Base-by-base conservation (phyloP, 305 asterid genomes). In the Rubia balearica region DNA sequence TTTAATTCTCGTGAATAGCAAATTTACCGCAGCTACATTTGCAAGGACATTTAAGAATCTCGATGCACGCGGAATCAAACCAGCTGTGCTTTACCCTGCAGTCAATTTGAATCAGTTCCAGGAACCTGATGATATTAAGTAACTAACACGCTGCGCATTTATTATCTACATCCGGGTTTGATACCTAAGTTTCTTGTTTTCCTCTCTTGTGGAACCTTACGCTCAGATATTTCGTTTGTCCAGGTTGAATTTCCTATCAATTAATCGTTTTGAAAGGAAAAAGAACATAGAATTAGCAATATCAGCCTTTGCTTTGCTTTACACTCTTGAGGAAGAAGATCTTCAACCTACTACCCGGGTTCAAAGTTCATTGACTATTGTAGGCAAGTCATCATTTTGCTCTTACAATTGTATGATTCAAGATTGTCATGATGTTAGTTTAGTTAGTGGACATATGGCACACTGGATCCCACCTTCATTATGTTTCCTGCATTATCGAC, bases 81-180 rank as follows among this genome's bases (percentile, higher is more conserved):
- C 81, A 84, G 93, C 93, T 66, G 97, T 94, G 69, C 96, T 94
- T 59, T 94, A 94, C 78, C 99, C 99, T 45, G 95, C 99, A 41
- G 97, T 94, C 68, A 91, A 88, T 62, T 83, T 89, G 74, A 86
- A 88, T 81, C 97, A 90, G 88, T 94, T 94, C 70, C 81, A 75
- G 16, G 82, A 85, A 73, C 87, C 91, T 71, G 69, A 69, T 81
- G 69, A 83, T 71, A 85, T 81, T 49, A 90, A 83, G 99, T 92
- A 94, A 86, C 55, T n/a, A 51, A 73, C 36, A 3, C 33, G 33
- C 68, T 79, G 77, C 74, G 72, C 78, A 36, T 7, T 49, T 3
- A 40, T 65, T 71, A 30, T 30, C 33, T 3, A 30, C 33, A 30
- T 30, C 33, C 1, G 33, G 33, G 33, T 30, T 30, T 30, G 33